Base-by-base conservation (phyloP, 768 basidiomycete species). In the Psilocybe cyanescens region DNA sequence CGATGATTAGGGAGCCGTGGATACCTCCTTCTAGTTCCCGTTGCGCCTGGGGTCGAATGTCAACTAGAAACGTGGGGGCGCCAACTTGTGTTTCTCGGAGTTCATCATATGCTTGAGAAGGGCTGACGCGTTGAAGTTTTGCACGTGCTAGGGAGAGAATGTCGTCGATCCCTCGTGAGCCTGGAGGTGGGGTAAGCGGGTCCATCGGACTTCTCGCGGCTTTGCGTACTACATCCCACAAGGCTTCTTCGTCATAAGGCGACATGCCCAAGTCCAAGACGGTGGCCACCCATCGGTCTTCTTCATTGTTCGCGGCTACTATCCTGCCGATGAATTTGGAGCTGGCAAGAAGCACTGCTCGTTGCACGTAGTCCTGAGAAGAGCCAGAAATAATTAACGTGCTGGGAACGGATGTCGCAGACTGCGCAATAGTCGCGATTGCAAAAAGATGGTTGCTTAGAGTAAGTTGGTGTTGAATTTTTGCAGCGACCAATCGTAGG, bases 321-420 rank as follows among this genome's bases (percentile, higher is more conserved):
- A 91, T 73, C 11, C 89, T 81, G 3, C 86, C 86, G n/a, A 89
- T 75, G 68, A 93, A 89, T 70, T 92, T 92, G 37, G 89, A 82
- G 55, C 78, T 79, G 12, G 83, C 79, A 55, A 92, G 83, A 7
- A 90, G 80, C 28, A 85, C 79, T 0, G 90, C 89, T 19, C 89
- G 85, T 55, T 88, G 83, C n/a, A 91, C 80, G 53, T 83, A 81
- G 8, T 83, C 80, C 9, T 76, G 72, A 1, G 82, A 79, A 6
- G 88, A 84, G 8, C 85, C 85, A 52, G 81, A 82, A 57, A 92
- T 78, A 57, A 91, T 76, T 11, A 92, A 76, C 3, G 80, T 77
- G 62, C 82, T 83, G 2, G 79, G 44, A 60, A 63, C 72, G 14
- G 66, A 62, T 8, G 58, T 62, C 4, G 64, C 60, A 4, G 65